Evolutionary conservation across 106 monocot species (phyloP), one percentile per base, ranked within the genome.

Genomic region (Dactylorhiza incarnata): DNA sequence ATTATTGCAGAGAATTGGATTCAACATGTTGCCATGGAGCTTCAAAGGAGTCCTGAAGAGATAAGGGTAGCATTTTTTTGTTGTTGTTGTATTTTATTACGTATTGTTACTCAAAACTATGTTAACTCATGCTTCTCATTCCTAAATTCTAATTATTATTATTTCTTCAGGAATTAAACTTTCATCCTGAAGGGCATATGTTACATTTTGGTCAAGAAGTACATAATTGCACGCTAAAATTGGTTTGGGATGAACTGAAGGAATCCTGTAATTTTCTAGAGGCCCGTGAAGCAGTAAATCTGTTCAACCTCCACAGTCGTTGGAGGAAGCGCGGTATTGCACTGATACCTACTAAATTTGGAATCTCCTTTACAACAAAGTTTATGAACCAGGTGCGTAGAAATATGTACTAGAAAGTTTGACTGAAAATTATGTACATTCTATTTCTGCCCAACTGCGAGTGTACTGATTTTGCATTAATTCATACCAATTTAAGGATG

Each of bases 271-370:
- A 94, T 50, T 94, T 91, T 83, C 45, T 45, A 6, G 88, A 89
- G 24, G 84, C 61, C 71, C 85, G 89, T 61, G 78, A 91, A 56
- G 55, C 48, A 14, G 89, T 86, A 43, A 78, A 76, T 26, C 15
- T 65, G 22, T 99, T 89, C 82, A 99, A 99, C 71, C 23, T 20
- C 26, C 48, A 81, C 20, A 99, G 89, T 75, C 94, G 99, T 20
- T 99, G 94, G 94, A 94, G 74, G 56, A 99, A 99, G 74, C 94
- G 89, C 73, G 99, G 99, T 75, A 37, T 94, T 74, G 83, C 99
- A 14, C 87, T 99, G 87, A 67, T 99, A 49, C 99, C 99, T 20
- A 99, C 99, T 9, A 99, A 99, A 79, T 99, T 99, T 84, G 99
- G 99, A 26, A 99, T 99, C 75, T 94, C 94, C 59, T 99, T 99